A percentile compares a stretch with the other conserved stretches of the same genome.
Evolutionary conservation across 2,329 filamentous ascomycete species (phyloP).

Genomic region (Cryphonectria radicalis): DNA sequence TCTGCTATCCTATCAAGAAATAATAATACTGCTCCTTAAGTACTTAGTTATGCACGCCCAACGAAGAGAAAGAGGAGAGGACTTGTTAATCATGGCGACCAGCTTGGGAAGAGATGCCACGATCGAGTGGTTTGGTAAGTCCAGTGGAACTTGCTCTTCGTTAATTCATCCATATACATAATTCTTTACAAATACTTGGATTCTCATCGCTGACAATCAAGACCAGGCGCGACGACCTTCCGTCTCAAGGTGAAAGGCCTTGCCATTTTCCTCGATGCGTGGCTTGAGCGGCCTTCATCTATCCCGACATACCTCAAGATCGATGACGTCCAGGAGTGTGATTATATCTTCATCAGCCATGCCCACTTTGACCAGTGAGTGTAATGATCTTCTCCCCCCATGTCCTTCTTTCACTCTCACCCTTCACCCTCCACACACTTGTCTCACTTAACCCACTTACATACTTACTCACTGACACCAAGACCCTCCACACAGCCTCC

Average conservation of each 20-base stretch:
- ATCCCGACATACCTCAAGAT: conserved; percentile 25
- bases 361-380: conserved; percentile 35
- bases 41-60: no score
- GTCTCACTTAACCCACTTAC: neutral
- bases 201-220: neutral
- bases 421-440: neutral
- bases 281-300: conserved; percentile 14
- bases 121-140: conserved; percentile 19
- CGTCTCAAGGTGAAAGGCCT: conserved; percentile 20
- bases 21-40: neutral
- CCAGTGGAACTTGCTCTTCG: neutral
- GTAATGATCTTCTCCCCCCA: neutral
- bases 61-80: neutral
- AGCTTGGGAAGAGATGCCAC: conserved; percentile 11
- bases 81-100: neutral
- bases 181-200: no score
- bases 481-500: conserved; percentile 27
- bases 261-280: conserved; percentile 16
- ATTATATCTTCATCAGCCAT: conserved; percentile 37
- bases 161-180: neutral
- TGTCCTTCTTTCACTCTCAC: neutral
- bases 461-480: neutral
- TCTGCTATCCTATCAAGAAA: neutral
- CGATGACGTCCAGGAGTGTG: conserved; percentile 32
- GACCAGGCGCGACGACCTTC: conserved; percentile 18